Base-by-base conservation (phyloP, 148 eudicot genomes). In the Rhododendron henanense region DNA sequence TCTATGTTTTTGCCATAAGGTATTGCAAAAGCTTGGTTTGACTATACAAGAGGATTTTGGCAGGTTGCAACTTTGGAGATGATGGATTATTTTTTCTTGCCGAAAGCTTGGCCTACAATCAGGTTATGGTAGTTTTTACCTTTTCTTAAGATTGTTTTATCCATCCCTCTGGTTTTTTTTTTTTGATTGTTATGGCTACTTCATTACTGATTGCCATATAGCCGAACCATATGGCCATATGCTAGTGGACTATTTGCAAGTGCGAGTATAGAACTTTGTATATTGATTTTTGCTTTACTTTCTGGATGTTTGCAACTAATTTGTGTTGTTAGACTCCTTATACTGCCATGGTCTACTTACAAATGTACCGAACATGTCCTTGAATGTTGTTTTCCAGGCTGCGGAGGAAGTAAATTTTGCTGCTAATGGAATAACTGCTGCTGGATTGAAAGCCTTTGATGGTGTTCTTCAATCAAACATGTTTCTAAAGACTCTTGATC, bases 371-470 rank as follows among this genome's bases (percentile, higher is more conserved):
- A 39, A 50, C 23, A 19, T 51, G 25, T 63, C 57, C 63, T 77
- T 23, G 47, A 69, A 5, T 82, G n/a, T 81, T 65, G 19, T 89
- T 67, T 86, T 90, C 71, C 91, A 97, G 99, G 91, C 85, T 88
- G 94, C 90, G 33, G 98, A 95, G 87, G 99, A 97, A 90, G 96
- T 97, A 86, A 93, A 88, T 86, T 95, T 97, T 92, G 93, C 98
- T 89, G 94, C 92, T 65, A 97, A 94, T 89, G 98, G 96, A 86
- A 95, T 97, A 81, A 93, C 99, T 81, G 89, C 95, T 57, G 92
- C 94, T 57, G 99, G 99, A 88, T 57, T 95, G 85, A 93, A 94
- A 92, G 99, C 98, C 23, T 94, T 97, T 80, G 98, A 97, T 87
- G 95, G 94, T 84, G 79, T 97, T 85, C 93, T 97, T 88, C 98